Evolutionary conservation across 192 early-diverging fungal genomes (phyloP).

Genomic region (Oehlia diaphana): DNA sequence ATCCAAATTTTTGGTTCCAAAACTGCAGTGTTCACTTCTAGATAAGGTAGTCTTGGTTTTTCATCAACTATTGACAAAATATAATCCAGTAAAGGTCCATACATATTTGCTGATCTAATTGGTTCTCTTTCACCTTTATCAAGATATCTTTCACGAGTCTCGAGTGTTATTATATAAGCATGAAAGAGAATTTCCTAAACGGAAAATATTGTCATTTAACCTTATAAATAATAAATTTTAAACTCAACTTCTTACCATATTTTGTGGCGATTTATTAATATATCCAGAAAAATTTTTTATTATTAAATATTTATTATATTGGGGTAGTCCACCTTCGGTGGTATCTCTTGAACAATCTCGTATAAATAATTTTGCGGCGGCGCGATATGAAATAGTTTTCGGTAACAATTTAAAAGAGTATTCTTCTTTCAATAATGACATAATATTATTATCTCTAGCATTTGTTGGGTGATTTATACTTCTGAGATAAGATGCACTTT

Average conservation of each 20-base stretch:
- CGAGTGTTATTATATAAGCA: not conserved
- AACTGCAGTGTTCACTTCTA: not conserved
- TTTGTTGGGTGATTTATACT: not conserved
- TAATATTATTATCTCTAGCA: not conserved
- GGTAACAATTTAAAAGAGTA: conserved; percentile 4
- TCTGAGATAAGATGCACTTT: not conserved
- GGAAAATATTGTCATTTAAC: not conserved
- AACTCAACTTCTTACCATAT: not conserved
- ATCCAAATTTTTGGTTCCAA: conserved; percentile 5
- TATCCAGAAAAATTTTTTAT: not conserved
- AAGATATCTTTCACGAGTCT: not conserved
- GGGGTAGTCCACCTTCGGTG: not conserved
- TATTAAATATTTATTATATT: not conserved
- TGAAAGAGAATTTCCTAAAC: conserved; percentile 6
- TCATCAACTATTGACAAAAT: not conserved
- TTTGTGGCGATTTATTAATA: not conserved
- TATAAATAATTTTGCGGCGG: not conserved
- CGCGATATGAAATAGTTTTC: not conserved
- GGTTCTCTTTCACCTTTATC: not conserved
- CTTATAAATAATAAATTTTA: not conserved
- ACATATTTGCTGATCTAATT: not conserved
- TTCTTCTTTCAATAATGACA: not conserved
- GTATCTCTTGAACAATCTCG: not conserved
- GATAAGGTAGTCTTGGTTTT: not conserved
- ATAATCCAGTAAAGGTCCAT: conserved; percentile 8